Evolutionary conservation across 2,329 filamentous ascomycete genomes (phyloP), one percentile per base, ranked within the genome.

Genomic region (Pestalotiopsis sp.): DNA sequence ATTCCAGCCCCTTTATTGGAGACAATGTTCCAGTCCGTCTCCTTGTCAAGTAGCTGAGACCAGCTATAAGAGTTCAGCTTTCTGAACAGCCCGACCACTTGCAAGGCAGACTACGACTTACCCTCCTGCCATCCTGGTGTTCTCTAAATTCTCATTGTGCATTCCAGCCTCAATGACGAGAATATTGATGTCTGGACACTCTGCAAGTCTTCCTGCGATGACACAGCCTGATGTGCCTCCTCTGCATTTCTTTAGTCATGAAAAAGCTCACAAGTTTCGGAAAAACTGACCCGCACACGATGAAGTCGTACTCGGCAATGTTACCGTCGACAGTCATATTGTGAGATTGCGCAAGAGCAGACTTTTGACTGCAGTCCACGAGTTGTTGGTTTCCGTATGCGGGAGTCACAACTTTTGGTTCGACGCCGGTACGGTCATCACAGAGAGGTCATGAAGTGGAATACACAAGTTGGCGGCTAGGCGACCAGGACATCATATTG

Each of bases 81-180:
- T 13, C n/a, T 13, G 3, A 9, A 12, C 23, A 25, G 9, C 17
- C 11, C 11, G 14, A 59, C 11, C 23, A 14, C 23, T 27, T 36
- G 57, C 23, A 36, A 20, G 3, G 6, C 14, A 6, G 23, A 13
- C 4, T 2, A 45, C 52, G 65, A 72, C 78, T 74, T 75, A 84
- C 78, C 83, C 85, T 67, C 85, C 85, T 4, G 80, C 80, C 85
- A 87, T 87, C 66, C 85, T 79, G 2, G 84, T 82, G 66, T 84
- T 86, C 59, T 86, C 84, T 0, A 86, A 76, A 45, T 85, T 72
- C 68, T 80, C 76, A 68, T 80, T 82, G 68, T 83, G 78, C 23
- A 78, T 73, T 7, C 80, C 80, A n/a, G 80, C 80, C 67, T 82
- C 80, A 31, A 82, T 75, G 12, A 82, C 72, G 0, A 81, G 75